Percentiles rank a stretch among this genome's conserved stretches.
phyloP scores from a whole-genome alignment of 2,329 filamentous ascomycete species.

The Aspergillus sp. region DNA sequence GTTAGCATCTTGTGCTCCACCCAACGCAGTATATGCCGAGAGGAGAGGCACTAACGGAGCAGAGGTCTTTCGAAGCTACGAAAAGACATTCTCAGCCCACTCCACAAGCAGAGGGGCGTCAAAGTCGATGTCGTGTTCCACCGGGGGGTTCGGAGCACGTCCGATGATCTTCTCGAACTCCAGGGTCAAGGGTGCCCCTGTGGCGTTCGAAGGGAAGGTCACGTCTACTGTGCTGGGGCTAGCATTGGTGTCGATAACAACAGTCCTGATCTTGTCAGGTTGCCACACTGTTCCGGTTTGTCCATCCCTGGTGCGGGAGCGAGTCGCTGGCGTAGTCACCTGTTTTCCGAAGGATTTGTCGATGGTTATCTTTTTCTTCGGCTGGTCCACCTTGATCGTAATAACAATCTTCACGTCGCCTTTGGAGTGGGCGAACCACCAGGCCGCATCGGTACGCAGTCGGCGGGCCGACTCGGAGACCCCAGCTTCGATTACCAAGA shows the following conservation, averaged over 20 bases:
- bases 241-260: neutral
- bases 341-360: neutral
- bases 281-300: neutral
- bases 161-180: neutral
- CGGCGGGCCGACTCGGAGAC: neutral
- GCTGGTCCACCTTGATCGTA: neutral
- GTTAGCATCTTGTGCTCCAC: no score
- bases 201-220: neutral
- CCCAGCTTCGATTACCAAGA: neutral
- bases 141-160: neutral
- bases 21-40: no score
- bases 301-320: no score
- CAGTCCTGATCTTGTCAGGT: neutral
- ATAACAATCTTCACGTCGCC: neutral
- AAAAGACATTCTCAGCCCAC: neutral
- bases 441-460: neutral
- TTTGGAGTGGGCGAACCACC: neutral
- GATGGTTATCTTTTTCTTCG: neutral
- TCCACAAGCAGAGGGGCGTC: neutral
- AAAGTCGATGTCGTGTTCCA: neutral
- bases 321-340: neutral
- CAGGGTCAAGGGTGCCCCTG: neutral
- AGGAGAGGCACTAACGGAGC: no score
- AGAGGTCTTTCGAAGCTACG: neutral
- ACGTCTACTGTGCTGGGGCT: neutral